phyloP scores from a whole-genome alignment of 2,329 filamentous ascomycete species.

The Epichloe bromicola region DNA sequence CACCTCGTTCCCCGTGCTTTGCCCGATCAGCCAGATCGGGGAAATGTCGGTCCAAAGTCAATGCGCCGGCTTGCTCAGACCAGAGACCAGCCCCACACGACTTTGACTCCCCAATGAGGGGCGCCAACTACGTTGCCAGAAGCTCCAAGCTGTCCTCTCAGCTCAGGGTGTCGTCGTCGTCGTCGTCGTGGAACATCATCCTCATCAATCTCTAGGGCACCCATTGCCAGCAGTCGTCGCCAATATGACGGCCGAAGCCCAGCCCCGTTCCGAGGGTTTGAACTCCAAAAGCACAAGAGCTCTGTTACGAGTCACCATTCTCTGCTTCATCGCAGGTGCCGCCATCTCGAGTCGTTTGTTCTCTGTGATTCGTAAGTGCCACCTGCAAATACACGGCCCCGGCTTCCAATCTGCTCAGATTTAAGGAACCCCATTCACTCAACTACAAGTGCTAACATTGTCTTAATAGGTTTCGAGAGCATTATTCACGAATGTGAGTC shows the following conservation, averaged over 20 bases:
- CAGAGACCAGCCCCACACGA: not conserved
- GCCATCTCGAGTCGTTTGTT: slow-evolving; percentile 90
- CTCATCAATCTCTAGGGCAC: slow-evolving; percentile 20
- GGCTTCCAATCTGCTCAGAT: not conserved
- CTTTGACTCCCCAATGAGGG: not conserved
- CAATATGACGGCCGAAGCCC: slow-evolving; percentile 31
- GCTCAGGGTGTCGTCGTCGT: not conserved
- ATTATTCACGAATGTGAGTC: slow-evolving; percentile 98
- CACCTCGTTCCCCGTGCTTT: too few relatives aligned
- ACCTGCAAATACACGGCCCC: slow-evolving; percentile 1
- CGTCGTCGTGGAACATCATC: slow-evolving; percentile 18
- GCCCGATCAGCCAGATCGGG: not conserved
- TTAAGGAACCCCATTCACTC: not conserved
- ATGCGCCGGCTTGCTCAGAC: not conserved
- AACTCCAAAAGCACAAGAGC: slow-evolving; percentile 72
- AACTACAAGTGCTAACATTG: slow-evolving; percentile 18
- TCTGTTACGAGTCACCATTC: slow-evolving; percentile 78
- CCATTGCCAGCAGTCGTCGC: slow-evolving; percentile 20
- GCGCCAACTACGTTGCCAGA: slow-evolving; percentile 7
- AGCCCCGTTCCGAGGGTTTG: slow-evolving; percentile 58
- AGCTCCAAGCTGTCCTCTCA: slow-evolving; percentile 34
- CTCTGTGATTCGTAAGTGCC: slow-evolving; percentile 82
- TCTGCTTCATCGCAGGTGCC: slow-evolving; percentile 79
- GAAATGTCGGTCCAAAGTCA: not conserved
- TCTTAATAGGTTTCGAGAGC: slow-evolving; percentile 70